Evolutionary conservation across 129 eudicot species (phyloP).

Genomic region (Dittrichia graveolens): DNA sequence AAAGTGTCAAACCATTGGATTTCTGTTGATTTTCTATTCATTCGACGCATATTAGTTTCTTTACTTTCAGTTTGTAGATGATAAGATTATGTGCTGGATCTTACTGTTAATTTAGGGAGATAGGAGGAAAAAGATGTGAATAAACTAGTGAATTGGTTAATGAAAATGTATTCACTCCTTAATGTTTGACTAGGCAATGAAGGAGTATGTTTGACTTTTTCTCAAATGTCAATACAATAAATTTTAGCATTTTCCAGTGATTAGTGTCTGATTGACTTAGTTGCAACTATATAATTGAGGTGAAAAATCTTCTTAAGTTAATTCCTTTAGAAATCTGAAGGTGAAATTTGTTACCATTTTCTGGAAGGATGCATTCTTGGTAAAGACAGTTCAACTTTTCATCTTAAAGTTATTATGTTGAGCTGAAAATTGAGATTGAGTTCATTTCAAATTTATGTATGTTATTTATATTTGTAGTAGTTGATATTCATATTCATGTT

Average conservation of each 20-base stretch:
- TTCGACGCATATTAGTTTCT: background rate
- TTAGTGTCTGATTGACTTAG: no score
- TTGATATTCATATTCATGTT: background rate
- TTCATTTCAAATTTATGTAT: background rate
- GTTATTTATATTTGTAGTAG: no score
- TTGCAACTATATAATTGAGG: background rate
- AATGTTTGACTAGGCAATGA: background rate
- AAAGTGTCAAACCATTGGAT: background rate
- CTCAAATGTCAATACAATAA: background rate
- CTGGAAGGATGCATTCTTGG: background rate
- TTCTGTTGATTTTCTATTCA: slow-evolving; percentile 2
- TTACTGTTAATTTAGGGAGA: background rate
- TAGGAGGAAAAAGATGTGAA: background rate
- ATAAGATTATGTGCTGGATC: background rate
- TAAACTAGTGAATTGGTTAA: background rate
- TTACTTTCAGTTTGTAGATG: slow-evolving; percentile 13
- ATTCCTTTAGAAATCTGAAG: background rate
- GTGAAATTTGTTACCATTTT: background rate
- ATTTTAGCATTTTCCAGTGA: no score
- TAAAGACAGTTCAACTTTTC: slow-evolving; percentile 10
- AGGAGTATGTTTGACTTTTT: background rate
- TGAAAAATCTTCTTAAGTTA: background rate
- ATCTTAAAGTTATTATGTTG: background rate
- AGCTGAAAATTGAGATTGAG: background rate
- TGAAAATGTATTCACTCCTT: background rate